Evolutionary conservation across 257 asterid species (phyloP).

Genomic region (Capsicum chinense): DNA sequence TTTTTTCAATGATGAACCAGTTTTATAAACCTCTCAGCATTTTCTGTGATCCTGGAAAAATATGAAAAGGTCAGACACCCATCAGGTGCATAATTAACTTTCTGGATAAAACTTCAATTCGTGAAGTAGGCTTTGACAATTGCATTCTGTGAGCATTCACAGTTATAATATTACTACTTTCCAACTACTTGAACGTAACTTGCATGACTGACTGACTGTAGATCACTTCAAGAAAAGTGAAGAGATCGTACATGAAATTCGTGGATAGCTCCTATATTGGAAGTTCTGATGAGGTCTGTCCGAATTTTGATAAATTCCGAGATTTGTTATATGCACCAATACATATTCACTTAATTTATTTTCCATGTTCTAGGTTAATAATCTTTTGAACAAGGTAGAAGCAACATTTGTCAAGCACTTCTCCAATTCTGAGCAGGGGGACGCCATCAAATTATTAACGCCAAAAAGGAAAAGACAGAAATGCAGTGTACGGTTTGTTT

Average conservation of each 20-base stretch:
- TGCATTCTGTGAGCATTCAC: not conserved
- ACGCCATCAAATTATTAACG: slow-evolving; percentile 58
- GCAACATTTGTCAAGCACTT: slow-evolving; percentile 59
- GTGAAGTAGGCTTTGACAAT: not conserved
- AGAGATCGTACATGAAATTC: slow-evolving; percentile 56
- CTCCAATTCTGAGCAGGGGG: slow-evolving; percentile 55
- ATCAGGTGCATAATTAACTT: not conserved
- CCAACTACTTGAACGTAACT: not conserved
- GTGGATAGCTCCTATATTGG: slow-evolving; percentile 59
- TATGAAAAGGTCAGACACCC: slow-evolving; percentile 56
- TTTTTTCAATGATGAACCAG: slow-evolving; percentile 38
- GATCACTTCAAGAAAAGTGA: slow-evolving; percentile 55
- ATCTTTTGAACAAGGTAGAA: slow-evolving; percentile 62
- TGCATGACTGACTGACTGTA: slow-evolving; percentile 30
- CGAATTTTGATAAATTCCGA: not conserved
- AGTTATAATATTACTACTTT: not conserved
- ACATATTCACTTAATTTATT: slow-evolving; percentile 15
- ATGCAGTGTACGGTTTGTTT: slow-evolving; percentile 51
- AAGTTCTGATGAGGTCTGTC: slow-evolving; percentile 61
- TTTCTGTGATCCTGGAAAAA: slow-evolving; percentile 65
- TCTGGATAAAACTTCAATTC: not conserved
- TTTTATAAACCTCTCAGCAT: slow-evolving; percentile 57
- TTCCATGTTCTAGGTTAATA: slow-evolving; percentile 43
- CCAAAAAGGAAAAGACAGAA: slow-evolving; percentile 48
- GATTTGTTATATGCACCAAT: not conserved